Base-by-base conservation (phyloP, 192 early-diverging fungal species). In the Lobosporangium transversale region DNA sequence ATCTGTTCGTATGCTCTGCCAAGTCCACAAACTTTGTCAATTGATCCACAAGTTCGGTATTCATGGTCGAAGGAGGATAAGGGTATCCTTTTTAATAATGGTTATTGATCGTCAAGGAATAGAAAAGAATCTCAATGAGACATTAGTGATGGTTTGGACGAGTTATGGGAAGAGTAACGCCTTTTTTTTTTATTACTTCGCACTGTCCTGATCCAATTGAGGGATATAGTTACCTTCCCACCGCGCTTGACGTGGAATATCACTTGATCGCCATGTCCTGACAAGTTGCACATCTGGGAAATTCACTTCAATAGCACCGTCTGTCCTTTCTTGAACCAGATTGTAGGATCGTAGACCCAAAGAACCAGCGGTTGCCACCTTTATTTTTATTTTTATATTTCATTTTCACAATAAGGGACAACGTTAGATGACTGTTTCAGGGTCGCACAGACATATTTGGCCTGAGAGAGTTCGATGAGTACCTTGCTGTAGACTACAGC, bases 401-500 rank as follows among this genome's bases (percentile, higher is more conserved):
- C n/a, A n/a, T n/a, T n/a, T n/a, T n/a, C n/a, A n/a, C n/a, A n/a
- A n/a, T n/a, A n/a, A n/a, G n/a, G n/a, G n/a, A n/a, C n/a, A n/a
- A n/a, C n/a, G n/a, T n/a, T n/a, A n/a, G n/a, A n/a, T n/a, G n/a
- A n/a, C n/a, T n/a, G n/a, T n/a, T n/a, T n/a, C n/a, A n/a, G n/a
- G n/a, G 37, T 21, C 31, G n/a, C 27, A 33, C 29, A 31, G 7
- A 8, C 7, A 17, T 52, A 17, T 1, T 32, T 30, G 32, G 17
- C 52, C 9, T 42, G 30, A 5, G 31, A 23, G 30, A 49, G 20
- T 21, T 24, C 7, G 10, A 15, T 12, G 7, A 27, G 17, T 68
- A 89, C 90, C 85, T 94, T 94, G 62, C 90, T 89, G 60, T 99
- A 95, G 36, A 99, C 97, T 2, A 97, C 97, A 3, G 95, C 94